These are phyloP conservation scores for Alternaria postmessia DNA, from an alignment of 2,329 filamentous ascomycete species.

Conservation along the genomic window DNA sequence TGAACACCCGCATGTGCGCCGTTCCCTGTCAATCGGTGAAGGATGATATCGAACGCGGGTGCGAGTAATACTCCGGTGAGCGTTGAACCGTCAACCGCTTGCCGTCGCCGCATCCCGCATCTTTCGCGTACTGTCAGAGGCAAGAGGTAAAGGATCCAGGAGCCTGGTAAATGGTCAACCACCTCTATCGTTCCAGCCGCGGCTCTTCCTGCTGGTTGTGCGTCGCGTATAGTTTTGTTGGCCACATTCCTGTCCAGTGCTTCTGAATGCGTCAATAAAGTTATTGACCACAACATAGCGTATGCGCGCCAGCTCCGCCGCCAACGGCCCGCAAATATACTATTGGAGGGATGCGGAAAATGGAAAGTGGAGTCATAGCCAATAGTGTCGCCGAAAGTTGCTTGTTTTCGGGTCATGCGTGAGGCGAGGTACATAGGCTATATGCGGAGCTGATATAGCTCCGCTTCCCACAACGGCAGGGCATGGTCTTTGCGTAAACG, in stretches of 20 bases:
- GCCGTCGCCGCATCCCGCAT: slow-evolving; percentile 12
- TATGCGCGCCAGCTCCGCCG: slow-evolving; percentile 9
- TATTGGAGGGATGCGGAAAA: slow-evolving; percentile 16
- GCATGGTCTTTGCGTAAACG: slow-evolving; percentile 3
- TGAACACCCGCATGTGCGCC: slow-evolving; percentile 15
- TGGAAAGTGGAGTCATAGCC: slow-evolving; percentile 12
- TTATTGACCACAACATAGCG: slow-evolving; percentile 1
- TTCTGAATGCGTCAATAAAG: neutral
- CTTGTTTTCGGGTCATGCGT: slow-evolving; percentile 13
- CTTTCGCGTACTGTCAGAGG: slow-evolving; percentile 8
- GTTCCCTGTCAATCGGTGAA: slow-evolving; percentile 8
- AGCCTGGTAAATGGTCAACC: slow-evolving; percentile 17
- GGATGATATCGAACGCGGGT: slow-evolving; percentile 7
- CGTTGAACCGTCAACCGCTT: slow-evolving; percentile 16
- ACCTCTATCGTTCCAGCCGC: slow-evolving; percentile 1
- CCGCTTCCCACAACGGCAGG: slow-evolving; percentile 8
- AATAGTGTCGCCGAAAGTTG: slow-evolving; percentile 11
- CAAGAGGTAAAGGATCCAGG: slow-evolving; percentile 12
- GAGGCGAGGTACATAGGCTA: slow-evolving; percentile 24
- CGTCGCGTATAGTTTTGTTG: neutral
- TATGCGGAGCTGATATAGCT: slow-evolving; percentile 25
- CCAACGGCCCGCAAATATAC: slow-evolving; percentile 1
- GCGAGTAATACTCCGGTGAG: slow-evolving; percentile 23
- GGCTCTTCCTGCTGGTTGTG: neutral
- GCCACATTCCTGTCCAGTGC: neutral